phyloP scores from a whole-genome alignment of 306 rosid genomes.

The Gillenia trifoliata region DNA sequence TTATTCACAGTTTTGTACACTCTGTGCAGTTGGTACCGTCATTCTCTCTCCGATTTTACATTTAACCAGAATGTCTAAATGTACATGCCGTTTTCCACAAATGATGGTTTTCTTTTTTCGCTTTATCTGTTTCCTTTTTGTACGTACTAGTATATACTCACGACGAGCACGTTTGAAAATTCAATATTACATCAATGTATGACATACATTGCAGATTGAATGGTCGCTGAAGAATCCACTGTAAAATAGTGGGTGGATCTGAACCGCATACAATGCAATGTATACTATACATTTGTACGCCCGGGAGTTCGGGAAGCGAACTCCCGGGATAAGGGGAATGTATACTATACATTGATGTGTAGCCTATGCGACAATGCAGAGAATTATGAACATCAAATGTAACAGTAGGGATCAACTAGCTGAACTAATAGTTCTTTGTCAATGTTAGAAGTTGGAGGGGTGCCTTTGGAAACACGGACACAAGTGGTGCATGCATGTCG shows the following conservation, averaged over 20 bases:
- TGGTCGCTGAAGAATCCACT: no score
- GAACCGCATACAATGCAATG: not conserved
- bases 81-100: not conserved
- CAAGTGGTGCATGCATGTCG: no score
- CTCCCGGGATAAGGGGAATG: not conserved
- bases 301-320: no score
- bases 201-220: not conserved
- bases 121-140: not conserved
- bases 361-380: not conserved
- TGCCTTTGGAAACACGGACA: no score
- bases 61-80: not conserved
- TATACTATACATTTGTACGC: not conserved
- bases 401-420: not conserved
- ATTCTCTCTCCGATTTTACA: not conserved
- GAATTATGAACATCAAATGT: not conserved
- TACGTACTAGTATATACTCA: no score
- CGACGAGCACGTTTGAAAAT: not conserved
- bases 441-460: not conserved
- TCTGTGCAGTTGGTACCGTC: conserved; percentile 11
- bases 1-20: conserved; percentile 24
- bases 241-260: not conserved
- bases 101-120: not conserved
- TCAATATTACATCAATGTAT: not conserved
- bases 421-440: not conserved
- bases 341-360: not conserved